phyloP scores from a whole-genome alignment of 208 protist species.

The Perkinsela sp. region DNA sequence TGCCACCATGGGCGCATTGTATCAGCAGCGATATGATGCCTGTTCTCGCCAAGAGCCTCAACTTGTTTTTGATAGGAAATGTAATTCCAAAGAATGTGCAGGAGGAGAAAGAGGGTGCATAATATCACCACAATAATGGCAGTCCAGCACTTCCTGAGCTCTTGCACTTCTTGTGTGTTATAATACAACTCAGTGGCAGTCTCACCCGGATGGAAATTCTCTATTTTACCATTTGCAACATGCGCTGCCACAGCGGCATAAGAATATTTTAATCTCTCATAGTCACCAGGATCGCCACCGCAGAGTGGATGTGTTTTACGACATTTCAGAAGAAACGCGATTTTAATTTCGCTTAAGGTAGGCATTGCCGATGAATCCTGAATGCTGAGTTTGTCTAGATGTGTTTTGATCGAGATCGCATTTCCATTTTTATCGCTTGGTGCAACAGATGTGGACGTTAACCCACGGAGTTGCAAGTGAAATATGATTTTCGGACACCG shows the following conservation, averaged over 20 bases:
- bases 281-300: background rate
- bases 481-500: too few relatives aligned
- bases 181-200: background rate
- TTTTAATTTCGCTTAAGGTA: background rate
- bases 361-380: background rate
- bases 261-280: background rate
- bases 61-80: background rate
- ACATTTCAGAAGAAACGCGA: background rate
- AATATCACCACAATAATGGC: background rate
- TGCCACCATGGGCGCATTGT: conserved; percentile 64
- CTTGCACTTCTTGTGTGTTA: background rate
- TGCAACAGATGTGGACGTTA: too few relatives aligned
- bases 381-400: background rate
- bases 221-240: background rate
- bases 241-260: background rate
- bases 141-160: background rate
- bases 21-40: conserved; percentile 22
- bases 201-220: background rate
- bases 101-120: background rate
- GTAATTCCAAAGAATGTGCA: background rate
- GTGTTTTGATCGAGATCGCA: background rate
- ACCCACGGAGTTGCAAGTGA: too few relatives aligned
- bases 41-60: background rate
- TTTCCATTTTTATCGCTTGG: background rate
- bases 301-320: background rate